phyloP scores from a whole-genome alignment of 2,329 filamentous ascomycete genomes.

The Aspergillus sp. region DNA sequence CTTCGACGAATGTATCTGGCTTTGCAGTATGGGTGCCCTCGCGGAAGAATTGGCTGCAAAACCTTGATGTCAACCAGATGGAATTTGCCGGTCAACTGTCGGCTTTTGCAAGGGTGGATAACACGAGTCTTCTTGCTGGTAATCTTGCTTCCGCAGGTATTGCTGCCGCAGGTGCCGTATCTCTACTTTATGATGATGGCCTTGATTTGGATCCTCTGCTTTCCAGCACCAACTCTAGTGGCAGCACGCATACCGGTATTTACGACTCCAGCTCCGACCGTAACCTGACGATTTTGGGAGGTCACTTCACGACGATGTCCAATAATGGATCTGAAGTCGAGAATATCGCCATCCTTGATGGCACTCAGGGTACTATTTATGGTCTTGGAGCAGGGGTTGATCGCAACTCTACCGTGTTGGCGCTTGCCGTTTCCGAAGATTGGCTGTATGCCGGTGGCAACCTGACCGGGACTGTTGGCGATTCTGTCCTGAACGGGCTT shows the following conservation, averaged over 20 bases:
- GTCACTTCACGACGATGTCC: conserved; percentile 74
- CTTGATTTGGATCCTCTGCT: conserved; percentile 41
- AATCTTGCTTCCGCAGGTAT: conserved; percentile 75
- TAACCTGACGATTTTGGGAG: conserved; percentile 85
- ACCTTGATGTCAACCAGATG: conserved; percentile 65
- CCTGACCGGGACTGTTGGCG: conserved; percentile 67
- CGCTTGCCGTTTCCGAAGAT: conserved; percentile 66
- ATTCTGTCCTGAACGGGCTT: conserved; percentile 67
- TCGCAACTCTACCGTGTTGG: conserved; percentile 70
- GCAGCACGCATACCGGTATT: conserved; percentile 65
- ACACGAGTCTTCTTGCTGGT: conserved; percentile 72
- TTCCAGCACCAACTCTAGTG: conserved; percentile 43
- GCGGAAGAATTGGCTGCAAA: conserved; percentile 80
- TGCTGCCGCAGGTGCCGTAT: conserved; percentile 69
- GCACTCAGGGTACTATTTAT: conserved; percentile 65
- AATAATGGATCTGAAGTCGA: conserved; percentile 69
- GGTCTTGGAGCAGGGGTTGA: conserved; percentile 67
- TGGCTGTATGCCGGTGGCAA: conserved; percentile 80
- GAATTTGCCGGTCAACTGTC: conserved; percentile 72
- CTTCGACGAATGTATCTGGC: conserved; percentile 63
- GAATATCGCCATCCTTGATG: conserved; percentile 82
- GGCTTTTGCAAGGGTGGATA: conserved; percentile 62
- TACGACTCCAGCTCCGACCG: conserved; percentile 70
- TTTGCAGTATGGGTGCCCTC: conserved; percentile 94
- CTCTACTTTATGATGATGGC: conserved; percentile 51